phyloP scores from a whole-genome alignment of 371 early-diverging fungal species.

The Rhizopus microsporus region DNA sequence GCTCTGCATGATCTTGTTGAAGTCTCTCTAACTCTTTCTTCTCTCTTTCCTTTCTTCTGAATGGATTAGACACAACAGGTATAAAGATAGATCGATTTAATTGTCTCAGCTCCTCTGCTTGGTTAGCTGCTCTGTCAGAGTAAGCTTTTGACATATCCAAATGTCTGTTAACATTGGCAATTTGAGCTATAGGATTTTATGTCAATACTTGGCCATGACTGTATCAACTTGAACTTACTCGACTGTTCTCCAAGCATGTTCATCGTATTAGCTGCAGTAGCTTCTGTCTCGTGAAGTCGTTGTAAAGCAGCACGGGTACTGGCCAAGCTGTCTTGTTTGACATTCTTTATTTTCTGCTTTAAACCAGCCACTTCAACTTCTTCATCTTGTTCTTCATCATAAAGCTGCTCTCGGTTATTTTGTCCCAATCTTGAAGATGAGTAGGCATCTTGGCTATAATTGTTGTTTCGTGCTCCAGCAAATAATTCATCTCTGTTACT shows the following conservation, averaged over 20 bases:
- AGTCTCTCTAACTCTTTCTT: constrained; percentile 51
- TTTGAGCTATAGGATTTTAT: constrained; percentile 22
- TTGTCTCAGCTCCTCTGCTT: constrained; percentile 75
- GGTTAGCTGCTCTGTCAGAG: constrained; percentile 70
- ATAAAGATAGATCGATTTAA: constrained; percentile 81
- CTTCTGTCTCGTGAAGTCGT: constrained; percentile 67
- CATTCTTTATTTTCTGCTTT: constrained; percentile 63
- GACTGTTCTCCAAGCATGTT: constrained; percentile 66
- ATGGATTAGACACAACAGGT: constrained; percentile 67
- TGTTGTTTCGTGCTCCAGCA: not conserved
- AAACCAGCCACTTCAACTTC: constrained; percentile 65
- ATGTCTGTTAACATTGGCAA: constrained; percentile 71
- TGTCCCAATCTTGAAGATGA: constrained; percentile 11
- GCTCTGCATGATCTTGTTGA: constrained; percentile 53
- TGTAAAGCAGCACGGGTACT: constrained; percentile 73
- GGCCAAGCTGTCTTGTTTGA: constrained; percentile 72
- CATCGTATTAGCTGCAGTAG: constrained; percentile 64
- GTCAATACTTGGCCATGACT: constrained; percentile 4
- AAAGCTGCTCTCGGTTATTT: not conserved
- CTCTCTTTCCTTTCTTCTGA: constrained; percentile 61
- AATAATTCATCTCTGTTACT: not conserved
- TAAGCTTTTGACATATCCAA: constrained; percentile 74
- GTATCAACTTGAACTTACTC: constrained; percentile 31
- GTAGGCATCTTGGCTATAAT: constrained; percentile 6
- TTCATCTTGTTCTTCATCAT: constrained; percentile 54